A percentile compares a stretch with the other conserved stretches of the same genome.
Conservation (phyloP, 768 basidiomycete genomes). For the Phanerochaete sordida region DNA sequence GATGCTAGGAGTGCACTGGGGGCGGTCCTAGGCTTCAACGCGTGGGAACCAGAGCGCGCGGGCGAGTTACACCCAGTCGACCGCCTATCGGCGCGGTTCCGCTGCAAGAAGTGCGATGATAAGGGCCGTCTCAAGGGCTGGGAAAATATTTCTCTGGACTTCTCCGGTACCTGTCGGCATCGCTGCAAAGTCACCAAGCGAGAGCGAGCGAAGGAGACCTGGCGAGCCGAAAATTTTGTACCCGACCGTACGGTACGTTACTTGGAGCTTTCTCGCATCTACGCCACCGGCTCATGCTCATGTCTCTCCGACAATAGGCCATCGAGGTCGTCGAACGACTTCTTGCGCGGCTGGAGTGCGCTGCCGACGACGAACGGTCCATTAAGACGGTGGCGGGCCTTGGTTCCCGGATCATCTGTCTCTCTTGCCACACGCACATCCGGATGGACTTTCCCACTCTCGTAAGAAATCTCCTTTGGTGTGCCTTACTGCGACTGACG, state of each 20-base stretch:
- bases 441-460: constrained; percentile 45
- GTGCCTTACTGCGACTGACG: not conserved
- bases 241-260: constrained; percentile 52
- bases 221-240: constrained; percentile 51
- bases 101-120: constrained; percentile 48
- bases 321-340: constrained; percentile 39
- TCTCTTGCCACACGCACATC: constrained; percentile 46
- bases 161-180: constrained; percentile 57
- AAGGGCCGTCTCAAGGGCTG: constrained; percentile 26
- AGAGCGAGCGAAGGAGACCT: constrained; percentile 29
- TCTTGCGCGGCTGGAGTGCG: constrained; percentile 27
- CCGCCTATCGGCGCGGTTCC: constrained; percentile 55
- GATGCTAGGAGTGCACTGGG: constrained; percentile 42
- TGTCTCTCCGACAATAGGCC: constrained; percentile 35
- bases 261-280: not conserved
- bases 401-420: constrained; percentile 39
- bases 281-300: not conserved
- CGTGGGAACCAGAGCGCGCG: constrained; percentile 49
- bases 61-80: constrained; percentile 51
- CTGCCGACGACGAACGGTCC: constrained; percentile 29
- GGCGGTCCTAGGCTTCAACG: constrained; percentile 42
- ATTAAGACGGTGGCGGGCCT: constrained; percentile 19
- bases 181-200: constrained; percentile 37
- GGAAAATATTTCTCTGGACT: constrained; percentile 48
- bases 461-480: constrained; percentile 27